Evolutionary conservation across 768 basidiomycete genomes (phyloP), one percentile per base, ranked within the genome.

Genomic region (Lactarius vividus): DNA sequence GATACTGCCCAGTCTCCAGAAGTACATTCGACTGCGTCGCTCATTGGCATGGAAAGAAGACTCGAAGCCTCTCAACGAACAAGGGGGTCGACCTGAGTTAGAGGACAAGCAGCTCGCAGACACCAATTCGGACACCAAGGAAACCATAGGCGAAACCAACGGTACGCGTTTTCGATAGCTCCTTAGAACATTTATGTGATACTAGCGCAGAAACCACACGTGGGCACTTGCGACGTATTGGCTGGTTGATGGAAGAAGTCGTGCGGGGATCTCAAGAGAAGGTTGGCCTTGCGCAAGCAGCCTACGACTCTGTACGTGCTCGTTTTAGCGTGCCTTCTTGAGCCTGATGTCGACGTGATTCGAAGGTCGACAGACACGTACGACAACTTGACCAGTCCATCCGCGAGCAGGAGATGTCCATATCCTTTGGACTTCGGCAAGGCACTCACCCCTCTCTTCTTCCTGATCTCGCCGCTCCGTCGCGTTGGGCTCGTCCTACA

Each of bases 361-460:
- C 58, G 6, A 49, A 94, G 92, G 83, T 93, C 15, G 89, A 93
- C 68, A 82, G 92, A 40, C 91, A 94, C 72, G 86, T 91, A 33
- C 85, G 88, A 28, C 81, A 90, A 46, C 78, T 95, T 28, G 91
- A 94, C 69, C 85, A 91, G 70, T 87, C 83, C n/a, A 84, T 89
- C 63, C 82, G 82, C 57, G 83, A 85, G 66, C 83, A 85, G 70
- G 84, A 87, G 71, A 79, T 82, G 37, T 77, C 82, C 20, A 80
- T 87, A 55, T 79, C 82, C 13, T 77, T 85, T 23, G 85, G 84
- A 23, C 76, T 80, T 26, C 81, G 83, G 13, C 79, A 81, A 5
- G 85, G 84, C 13, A 84, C 84, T 0, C 85, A 77, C 75, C 83
- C 75, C 63, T 81, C 82, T 1, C 81, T 86, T 68, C 82, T 89